Base-by-base conservation (phyloP, 2,329 filamentous ascomycete species). In the Colletotrichum sidae region DNA sequence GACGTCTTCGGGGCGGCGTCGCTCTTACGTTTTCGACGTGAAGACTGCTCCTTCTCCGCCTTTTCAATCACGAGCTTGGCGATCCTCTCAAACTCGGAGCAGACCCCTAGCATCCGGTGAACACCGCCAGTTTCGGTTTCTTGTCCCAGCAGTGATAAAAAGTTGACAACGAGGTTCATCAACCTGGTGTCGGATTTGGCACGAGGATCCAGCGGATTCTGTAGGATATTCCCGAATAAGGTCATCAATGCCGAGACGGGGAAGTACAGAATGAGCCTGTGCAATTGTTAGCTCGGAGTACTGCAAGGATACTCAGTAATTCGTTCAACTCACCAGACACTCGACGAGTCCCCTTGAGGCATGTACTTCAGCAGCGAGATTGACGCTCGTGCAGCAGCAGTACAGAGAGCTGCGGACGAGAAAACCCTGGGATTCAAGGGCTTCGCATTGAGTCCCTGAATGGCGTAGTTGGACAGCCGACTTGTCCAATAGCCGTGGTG, bases 401-500 rank as follows among this genome's bases (percentile, higher is more conserved):
- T 96, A 74, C 95, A 98, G 2, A 99, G 84, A 3, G 93, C 92
- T 6, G 96, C 94, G 2, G 94, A 97, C 52, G 94, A 94, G 79
- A 97, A 99, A 8, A 99, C 92, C 70, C 96, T 86, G 0, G 96
- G 96, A 74, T 98, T 99, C 58, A 99, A 80, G 1, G 96, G 94
- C 69, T 92, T 87, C 0, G 94, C 91, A 76, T 98, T 98, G 46
- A 97, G 83, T 1, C 96, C 96, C 76, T 97, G 93, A 60, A 98
- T 96, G 13, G 96, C 96, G 74, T 94, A 98, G 73, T 98, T 95
- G 42, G 94, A 97, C 45, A 99, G 80, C 42, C 96, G 88, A 73
- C 93, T 97, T 1, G 95, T 98, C 96, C 96, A 99, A 79, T 97
- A 97, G 12, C 96, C 96, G 75, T 97, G 94, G 72, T 98, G 96